Conservation (phyloP, 148 eudicot genomes). For the Rhododendron williamsianum region DNA sequence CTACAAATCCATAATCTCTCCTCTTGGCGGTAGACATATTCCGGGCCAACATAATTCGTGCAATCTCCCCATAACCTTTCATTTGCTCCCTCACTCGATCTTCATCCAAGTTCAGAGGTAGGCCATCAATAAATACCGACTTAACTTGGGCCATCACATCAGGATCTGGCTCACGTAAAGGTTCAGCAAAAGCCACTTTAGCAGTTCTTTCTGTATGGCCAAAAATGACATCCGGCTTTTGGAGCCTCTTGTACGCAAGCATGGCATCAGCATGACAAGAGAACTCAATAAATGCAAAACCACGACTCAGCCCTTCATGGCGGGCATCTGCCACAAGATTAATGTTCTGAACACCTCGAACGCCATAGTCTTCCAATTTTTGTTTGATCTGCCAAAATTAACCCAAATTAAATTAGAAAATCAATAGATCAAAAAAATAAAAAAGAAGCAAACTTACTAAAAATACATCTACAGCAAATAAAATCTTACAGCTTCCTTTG, state of each 20-base stretch:
- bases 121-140: constrained; percentile 82
- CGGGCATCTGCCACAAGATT: constrained; percentile 69
- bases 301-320: constrained; percentile 81
- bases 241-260: constrained; percentile 84
- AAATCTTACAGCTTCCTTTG: constrained; percentile 74
- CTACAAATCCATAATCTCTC: constrained; percentile 91
- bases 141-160: constrained; percentile 88
- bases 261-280: constrained; percentile 83
- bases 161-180: constrained; percentile 81
- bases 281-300: constrained; percentile 80
- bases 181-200: constrained; percentile 90
- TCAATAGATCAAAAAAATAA: not conserved
- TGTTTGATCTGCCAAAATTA: constrained; percentile 66
- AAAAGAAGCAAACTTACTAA: not conserved
- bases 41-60: constrained; percentile 60
- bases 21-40: constrained; percentile 83
- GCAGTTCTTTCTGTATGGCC: constrained; percentile 83
- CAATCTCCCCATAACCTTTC: constrained; percentile 68
- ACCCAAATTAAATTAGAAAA: constrained; percentile 4
- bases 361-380: constrained; percentile 62
- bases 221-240: constrained; percentile 71
- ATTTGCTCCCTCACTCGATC: constrained; percentile 63
- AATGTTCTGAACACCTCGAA: constrained; percentile 61
- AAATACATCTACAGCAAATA: not conserved
- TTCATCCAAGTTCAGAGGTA: constrained; percentile 81